These are phyloP conservation scores for Hypsizygus ulmarius DNA, from an alignment of 1,284 basidiomycete species.

Conservation along the genomic window DNA sequence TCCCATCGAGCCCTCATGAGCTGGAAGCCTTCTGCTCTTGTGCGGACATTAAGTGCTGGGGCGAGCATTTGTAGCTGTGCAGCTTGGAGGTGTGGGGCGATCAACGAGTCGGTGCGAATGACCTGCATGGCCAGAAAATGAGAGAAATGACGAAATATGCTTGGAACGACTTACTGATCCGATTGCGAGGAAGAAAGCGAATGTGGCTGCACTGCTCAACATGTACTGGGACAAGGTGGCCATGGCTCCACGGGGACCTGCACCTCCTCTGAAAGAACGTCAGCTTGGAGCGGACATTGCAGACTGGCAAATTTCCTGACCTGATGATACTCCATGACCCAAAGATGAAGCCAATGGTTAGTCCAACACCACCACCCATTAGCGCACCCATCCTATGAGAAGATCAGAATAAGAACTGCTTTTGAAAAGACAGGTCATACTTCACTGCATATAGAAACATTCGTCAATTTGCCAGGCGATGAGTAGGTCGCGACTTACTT, in stretches of 20 bases:
- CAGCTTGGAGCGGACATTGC: constrained; percentile 3
- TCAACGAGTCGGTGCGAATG: constrained; percentile 65
- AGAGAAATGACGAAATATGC: background rate
- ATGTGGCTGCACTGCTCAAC: constrained; percentile 86
- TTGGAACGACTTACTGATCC: constrained; percentile 59
- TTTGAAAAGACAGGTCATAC: constrained; percentile 31
- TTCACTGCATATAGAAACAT: constrained; percentile 40
- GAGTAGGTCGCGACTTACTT: constrained; percentile 43
- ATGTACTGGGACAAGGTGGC: constrained; percentile 93
- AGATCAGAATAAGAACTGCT: constrained; percentile 14
- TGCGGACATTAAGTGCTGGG: constrained; percentile 48
- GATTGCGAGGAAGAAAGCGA: constrained; percentile 82
- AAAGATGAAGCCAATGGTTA: constrained; percentile 96
- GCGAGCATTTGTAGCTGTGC: constrained; percentile 54
- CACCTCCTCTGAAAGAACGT: constrained; percentile 63
- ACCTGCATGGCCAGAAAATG: constrained; percentile 47
- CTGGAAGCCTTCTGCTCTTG: constrained; percentile 62
- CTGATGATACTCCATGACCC: constrained; percentile 87
- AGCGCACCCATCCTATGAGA: constrained; percentile 81
- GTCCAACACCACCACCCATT: constrained; percentile 89
- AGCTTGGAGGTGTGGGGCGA: constrained; percentile 60
- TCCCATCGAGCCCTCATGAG: constrained; percentile 72
- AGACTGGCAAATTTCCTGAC: constrained; percentile 40
- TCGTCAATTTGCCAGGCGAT: constrained; percentile 5
- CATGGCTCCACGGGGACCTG: constrained; percentile 82